A percentile compares a stretch with the other conserved stretches of the same genome.
phyloP scores from a whole-genome alignment of 2,329 filamentous ascomycete species.

The Fusarium aywerte region DNA sequence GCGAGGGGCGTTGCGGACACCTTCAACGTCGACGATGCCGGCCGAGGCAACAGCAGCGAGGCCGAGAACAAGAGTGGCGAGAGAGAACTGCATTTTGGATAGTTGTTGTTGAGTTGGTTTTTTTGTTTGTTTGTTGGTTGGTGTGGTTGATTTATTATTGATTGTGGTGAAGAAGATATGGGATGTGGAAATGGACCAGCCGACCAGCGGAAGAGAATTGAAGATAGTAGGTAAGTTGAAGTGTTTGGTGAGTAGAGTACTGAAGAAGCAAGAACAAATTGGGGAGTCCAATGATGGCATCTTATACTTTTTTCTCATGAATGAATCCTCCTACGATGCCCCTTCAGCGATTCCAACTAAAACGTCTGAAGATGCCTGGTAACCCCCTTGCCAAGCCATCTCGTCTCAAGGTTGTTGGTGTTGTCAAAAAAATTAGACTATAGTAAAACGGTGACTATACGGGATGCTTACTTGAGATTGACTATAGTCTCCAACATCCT shows the following conservation, averaged over 20 bases:
- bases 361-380: background rate
- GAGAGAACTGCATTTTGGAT: constrained; percentile 18
- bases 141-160: background rate
- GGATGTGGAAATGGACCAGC: constrained; percentile 13
- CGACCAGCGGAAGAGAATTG: constrained; percentile 25
- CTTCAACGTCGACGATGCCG: constrained; percentile 11
- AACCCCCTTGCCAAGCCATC: background rate
- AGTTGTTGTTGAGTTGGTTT: background rate
- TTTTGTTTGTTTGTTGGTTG: background rate
- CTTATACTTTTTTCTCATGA: constrained; percentile 12
- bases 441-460: background rate
- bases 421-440: background rate
- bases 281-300: background rate
- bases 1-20: constrained; percentile 13
- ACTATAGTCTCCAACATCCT: background rate
- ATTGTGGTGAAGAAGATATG: constrained; percentile 1
- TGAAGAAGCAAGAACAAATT: constrained; percentile 10
- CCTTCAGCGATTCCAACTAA: background rate
- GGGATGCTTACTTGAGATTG: background rate
- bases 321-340: background rate
- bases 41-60: constrained; percentile 15
- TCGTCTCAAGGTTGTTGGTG: background rate
- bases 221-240: constrained; percentile 1
- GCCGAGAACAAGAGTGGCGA: constrained; percentile 19
- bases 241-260: constrained; percentile 15